Conservation (phyloP, 2,329 filamentous ascomycete genomes). For the Trichoderma semiorbis region DNA sequence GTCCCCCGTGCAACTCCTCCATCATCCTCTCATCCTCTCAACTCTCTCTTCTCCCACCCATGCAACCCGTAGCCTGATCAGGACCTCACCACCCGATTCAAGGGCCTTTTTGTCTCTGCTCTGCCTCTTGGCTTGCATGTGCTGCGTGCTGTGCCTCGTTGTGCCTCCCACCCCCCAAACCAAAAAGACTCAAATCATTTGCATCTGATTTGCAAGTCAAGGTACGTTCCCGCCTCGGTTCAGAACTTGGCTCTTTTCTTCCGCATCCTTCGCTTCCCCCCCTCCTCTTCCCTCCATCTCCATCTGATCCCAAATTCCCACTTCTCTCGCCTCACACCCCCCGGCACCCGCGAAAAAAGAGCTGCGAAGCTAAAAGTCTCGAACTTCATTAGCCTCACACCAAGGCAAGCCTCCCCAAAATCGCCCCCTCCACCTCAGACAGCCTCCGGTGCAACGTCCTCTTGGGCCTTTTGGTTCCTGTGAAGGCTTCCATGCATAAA, state of each 20-base stretch:
- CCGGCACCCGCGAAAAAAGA: constrained; percentile 1
- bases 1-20: not conserved
- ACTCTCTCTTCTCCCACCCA: not conserved
- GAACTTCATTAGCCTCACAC: constrained; percentile 17
- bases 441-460: constrained; percentile 17
- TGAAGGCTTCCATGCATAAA: constrained; percentile 20
- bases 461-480: constrained; percentile 13
- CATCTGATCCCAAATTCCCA: not conserved
- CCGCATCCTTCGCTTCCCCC: not conserved
- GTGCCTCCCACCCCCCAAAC: not conserved
- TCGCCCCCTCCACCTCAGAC: constrained; percentile 15
- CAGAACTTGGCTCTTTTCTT: not conserved
- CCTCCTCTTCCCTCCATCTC: not conserved
- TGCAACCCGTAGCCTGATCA: not conserved
- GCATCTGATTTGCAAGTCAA: not conserved
- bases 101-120: not conserved
- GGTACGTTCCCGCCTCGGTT: constrained; percentile 6
- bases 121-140: not conserved
- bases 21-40: not conserved
- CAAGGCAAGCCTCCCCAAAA: constrained; percentile 9
- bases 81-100: not conserved
- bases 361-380: constrained; percentile 17
- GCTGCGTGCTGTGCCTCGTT: not conserved
- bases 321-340: constrained; percentile 8
- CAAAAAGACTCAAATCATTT: not conserved